Evolutionary conservation across 352 stramenopile genomes (phyloP).

Genomic region (Phytophthora tubulina): DNA sequence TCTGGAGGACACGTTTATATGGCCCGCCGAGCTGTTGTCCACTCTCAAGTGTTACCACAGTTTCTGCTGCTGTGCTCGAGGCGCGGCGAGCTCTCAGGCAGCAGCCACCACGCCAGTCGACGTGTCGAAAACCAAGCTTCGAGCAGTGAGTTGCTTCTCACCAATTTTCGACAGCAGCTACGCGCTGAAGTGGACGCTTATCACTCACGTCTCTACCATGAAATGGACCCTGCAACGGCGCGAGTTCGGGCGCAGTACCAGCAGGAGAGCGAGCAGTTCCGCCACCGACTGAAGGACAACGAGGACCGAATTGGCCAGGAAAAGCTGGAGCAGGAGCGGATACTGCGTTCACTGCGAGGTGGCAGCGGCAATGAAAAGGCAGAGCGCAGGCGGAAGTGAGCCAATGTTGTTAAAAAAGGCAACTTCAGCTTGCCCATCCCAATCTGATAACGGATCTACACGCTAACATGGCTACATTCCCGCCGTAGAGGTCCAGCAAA

Average conservation of each 20-base stretch:
- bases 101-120: neutral
- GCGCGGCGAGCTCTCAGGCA: neutral
- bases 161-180: conserved; percentile 38
- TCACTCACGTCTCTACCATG: conserved; percentile 43
- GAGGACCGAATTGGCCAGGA: conserved; percentile 43
- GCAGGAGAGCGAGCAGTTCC: conserved; percentile 35
- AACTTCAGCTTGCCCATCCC: conserved; percentile 29
- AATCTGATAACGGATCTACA: conserved; percentile 26
- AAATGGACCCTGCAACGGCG: conserved; percentile 48
- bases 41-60: conserved; percentile 41
- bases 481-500: neutral
- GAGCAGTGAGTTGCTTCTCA: conserved; percentile 26
- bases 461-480: conserved; percentile 22
- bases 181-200: conserved; percentile 44
- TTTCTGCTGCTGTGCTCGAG: conserved; percentile 53
- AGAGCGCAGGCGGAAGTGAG: conserved; percentile 18
- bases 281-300: conserved; percentile 33
- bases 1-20: conserved; percentile 48
- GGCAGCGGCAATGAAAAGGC: neutral
- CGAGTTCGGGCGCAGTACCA: conserved; percentile 37
- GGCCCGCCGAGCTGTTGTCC: conserved; percentile 31
- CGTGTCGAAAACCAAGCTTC: neutral
- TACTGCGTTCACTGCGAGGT: conserved; percentile 37
- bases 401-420: neutral
- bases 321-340: conserved; percentile 44